Evolutionary conservation across 345 rosid species (phyloP).

Genomic region (Clarkia xantiana): DNA sequence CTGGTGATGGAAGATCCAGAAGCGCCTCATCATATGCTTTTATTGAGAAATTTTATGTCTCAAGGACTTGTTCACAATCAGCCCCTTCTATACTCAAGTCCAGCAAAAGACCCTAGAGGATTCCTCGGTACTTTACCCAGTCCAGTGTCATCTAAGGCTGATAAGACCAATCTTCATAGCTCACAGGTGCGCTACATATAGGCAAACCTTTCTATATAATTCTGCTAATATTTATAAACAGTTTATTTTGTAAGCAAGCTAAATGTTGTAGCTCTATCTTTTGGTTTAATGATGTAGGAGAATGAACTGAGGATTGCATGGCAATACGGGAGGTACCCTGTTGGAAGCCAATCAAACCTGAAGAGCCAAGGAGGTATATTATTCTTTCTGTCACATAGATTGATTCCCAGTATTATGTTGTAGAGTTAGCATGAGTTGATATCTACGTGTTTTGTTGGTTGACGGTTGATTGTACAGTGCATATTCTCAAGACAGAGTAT

Average conservation of each 20-base stretch:
- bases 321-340: constrained; percentile 80
- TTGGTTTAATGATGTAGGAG: constrained; percentile 25
- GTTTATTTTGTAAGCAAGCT: constrained; percentile 3
- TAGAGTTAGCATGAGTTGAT: no score
- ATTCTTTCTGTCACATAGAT: neutral
- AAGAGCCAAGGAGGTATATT: constrained; percentile 22
- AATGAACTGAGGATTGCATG: constrained; percentile 77
- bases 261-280: constrained; percentile 3
- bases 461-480: no score
- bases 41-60: constrained; percentile 87
- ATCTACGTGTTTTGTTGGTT: no score
- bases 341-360: constrained; percentile 37
- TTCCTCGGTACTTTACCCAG: constrained; percentile 82
- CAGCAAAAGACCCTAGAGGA: constrained; percentile 66
- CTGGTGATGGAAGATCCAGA: constrained; percentile 97
- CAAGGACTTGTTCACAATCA: constrained; percentile 84
- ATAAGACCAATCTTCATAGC: constrained; percentile 27
- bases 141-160: constrained; percentile 49
- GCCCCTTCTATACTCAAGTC: constrained; percentile 71
- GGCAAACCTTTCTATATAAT: neutral
- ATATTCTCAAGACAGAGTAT: no score
- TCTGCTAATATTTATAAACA: neutral
- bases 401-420: no score
- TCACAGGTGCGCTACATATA: constrained; percentile 36
- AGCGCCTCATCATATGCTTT: constrained; percentile 95